phyloP scores from a whole-genome alignment of 2,329 filamentous ascomycete species.

The Thielaviopsis punctulata region DNA sequence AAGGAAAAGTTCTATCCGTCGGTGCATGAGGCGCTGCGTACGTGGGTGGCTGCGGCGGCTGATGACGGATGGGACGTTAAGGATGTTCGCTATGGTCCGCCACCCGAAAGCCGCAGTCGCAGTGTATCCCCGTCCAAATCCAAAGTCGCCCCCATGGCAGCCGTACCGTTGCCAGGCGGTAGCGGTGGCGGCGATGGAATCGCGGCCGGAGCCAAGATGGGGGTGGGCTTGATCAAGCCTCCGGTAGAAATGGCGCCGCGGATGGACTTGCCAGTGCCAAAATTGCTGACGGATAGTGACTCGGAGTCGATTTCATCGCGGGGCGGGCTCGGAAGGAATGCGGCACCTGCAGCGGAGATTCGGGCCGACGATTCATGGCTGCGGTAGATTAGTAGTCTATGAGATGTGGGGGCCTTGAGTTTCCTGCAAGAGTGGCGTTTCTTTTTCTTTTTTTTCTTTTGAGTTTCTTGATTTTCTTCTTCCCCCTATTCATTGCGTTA shows the following conservation, averaged over 20 bases:
- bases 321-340: not conserved
- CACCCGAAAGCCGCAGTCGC: slow-evolving; percentile 18
- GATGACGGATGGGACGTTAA: slow-evolving; percentile 80
- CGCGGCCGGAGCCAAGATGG: not conserved
- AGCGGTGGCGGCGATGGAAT: not conserved
- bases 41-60: slow-evolving; percentile 73
- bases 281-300: slow-evolving; percentile 10
- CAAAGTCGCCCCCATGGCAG: slow-evolving; percentile 4
- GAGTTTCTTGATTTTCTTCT: not conserved
- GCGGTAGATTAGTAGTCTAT: slow-evolving; percentile 7
- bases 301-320: slow-evolving; percentile 5
- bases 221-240: not conserved
- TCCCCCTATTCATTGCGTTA: not conserved
- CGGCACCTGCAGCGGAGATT: slow-evolving; percentile 6
- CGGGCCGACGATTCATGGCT: slow-evolving; percentile 11
- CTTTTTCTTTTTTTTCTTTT: not conserved
- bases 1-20: slow-evolving; percentile 96
- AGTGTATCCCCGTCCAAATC: slow-evolving; percentile 11
- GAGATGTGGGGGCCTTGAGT: too few species aligned
- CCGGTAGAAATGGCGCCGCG: slow-evolving; percentile 3
- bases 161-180: slow-evolving; percentile 1
- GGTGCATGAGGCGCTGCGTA: slow-evolving; percentile 74
- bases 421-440: not conserved
- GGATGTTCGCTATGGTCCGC: slow-evolving; percentile 60
- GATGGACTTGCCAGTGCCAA: slow-evolving; percentile 9